Conservation (phyloP, 2,329 filamentous ascomycete genomes). For the Aspergillus arachidicola region DNA sequence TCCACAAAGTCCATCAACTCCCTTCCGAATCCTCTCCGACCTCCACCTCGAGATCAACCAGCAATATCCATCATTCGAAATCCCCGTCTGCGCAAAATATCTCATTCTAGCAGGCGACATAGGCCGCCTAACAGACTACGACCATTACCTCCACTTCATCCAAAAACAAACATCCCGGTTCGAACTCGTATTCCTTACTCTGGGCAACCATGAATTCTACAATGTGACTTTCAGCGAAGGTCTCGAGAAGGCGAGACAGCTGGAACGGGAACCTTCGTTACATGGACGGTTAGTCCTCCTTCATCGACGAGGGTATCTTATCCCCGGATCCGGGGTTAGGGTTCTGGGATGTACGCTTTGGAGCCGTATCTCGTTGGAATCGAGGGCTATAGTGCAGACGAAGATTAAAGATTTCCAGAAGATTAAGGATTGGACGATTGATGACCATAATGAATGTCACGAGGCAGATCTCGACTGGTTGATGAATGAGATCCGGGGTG, state of each 20-base stretch:
- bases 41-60: constrained; percentile 33
- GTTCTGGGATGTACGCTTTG: constrained; percentile 63
- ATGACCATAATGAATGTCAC: constrained; percentile 54
- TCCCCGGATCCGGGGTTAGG: constrained; percentile 43
- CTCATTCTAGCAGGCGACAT: constrained; percentile 30
- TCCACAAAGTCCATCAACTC: too few relatives aligned
- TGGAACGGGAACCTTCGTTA: constrained; percentile 31
- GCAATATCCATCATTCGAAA: constrained; percentile 28
- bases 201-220: constrained; percentile 37
- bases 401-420: constrained; percentile 58
- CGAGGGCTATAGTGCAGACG: constrained; percentile 42
- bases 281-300: constrained; percentile 31
- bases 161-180: constrained; percentile 24
- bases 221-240: constrained; percentile 22
- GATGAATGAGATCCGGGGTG: constrained; percentile 34
- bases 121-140: constrained; percentile 28
- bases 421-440: constrained; percentile 56
- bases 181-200: constrained; percentile 24
- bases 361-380: constrained; percentile 51
- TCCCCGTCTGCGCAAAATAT: constrained; percentile 23
- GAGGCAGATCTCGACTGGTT: constrained; percentile 56
- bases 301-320: constrained; percentile 27
- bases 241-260: constrained; percentile 25
- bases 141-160: constrained; percentile 29
- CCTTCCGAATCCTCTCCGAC: constrained; percentile 33